phyloP scores from a whole-genome alignment of 2,329 filamentous ascomycete species.

The Claviceps pusilla region DNA sequence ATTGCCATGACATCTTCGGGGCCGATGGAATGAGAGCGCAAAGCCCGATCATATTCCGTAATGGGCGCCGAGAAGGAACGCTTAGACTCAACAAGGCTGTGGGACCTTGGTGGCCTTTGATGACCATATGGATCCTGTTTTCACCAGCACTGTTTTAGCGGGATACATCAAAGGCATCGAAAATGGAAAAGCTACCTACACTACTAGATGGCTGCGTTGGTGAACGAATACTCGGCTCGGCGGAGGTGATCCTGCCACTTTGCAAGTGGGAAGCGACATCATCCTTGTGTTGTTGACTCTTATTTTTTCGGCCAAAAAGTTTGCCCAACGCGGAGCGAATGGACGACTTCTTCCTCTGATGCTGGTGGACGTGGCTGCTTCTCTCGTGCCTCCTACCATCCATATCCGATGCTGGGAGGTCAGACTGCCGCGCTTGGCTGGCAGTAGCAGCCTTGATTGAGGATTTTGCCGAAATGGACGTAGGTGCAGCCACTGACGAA shows the following conservation, averaged over 20 bases:
- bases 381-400: conserved; percentile 8
- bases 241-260: not conserved
- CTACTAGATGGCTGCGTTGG: conserved; percentile 26
- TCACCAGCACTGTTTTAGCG: not conserved
- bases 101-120: conserved; percentile 20
- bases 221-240: not conserved
- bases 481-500: not conserved
- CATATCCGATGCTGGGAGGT: conserved; percentile 6
- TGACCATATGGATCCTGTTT: conserved; percentile 22
- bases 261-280: not conserved
- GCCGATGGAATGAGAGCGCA: conserved; percentile 47
- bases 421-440: conserved; percentile 2
- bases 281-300: conserved; percentile 15
- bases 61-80: conserved; percentile 45
- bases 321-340: conserved; percentile 40
- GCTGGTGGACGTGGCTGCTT: conserved; percentile 9
- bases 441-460: not conserved
- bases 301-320: conserved; percentile 44
- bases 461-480: not conserved
- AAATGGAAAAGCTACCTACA: conserved; percentile 23
- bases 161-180: not conserved
- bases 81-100: conserved; percentile 26
- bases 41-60: conserved; percentile 43
- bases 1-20: conserved; percentile 39
- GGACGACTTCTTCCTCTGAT: conserved; percentile 42